Percentiles rank a stretch among this genome's conserved stretches.
phyloP scores from a whole-genome alignment of 352 stramenopile genomes.

The Pythium vanterpoolii region DNA sequence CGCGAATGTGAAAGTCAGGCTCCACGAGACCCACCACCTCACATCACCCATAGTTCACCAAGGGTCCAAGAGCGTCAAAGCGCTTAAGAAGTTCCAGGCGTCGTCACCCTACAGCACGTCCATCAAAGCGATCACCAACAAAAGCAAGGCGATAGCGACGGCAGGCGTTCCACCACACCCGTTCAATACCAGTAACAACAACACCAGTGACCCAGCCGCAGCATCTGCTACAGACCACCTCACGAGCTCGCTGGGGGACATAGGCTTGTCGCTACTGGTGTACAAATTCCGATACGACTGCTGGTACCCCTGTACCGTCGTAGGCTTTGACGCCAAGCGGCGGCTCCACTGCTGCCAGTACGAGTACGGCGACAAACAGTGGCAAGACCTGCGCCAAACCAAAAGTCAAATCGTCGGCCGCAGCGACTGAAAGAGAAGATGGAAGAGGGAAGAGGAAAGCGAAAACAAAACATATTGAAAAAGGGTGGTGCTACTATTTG shows the following conservation, averaged over 20 bases:
- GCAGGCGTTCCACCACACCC: slow-evolving; percentile 1
- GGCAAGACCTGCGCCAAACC: slow-evolving; percentile 51
- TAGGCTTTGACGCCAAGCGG: slow-evolving; percentile 69
- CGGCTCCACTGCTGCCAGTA: slow-evolving; percentile 78
- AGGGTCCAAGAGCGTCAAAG: slow-evolving; percentile 61
- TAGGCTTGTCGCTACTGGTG: slow-evolving; percentile 55
- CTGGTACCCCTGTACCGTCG: slow-evolving; percentile 77
- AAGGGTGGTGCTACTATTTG: slow-evolving; percentile 46
- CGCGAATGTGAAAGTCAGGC: neutral
- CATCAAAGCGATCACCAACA: neutral
- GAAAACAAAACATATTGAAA: neutral
- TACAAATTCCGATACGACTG: slow-evolving; percentile 82
- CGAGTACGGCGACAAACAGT: slow-evolving; percentile 82
- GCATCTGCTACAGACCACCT: slow-evolving; percentile 8
- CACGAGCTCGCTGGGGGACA: slow-evolving; percentile 53
- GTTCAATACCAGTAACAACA: slow-evolving; percentile 2
- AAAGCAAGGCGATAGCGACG: neutral
- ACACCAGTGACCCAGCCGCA: neutral
- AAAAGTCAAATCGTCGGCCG: slow-evolving; percentile 48
- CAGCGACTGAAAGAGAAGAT: slow-evolving; percentile 1
- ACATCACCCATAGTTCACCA: slow-evolving; percentile 50
- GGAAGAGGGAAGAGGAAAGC: neutral
- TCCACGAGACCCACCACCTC: neutral
- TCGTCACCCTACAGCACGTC: slow-evolving; percentile 44
- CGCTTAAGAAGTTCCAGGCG: slow-evolving; percentile 58